These are phyloP conservation scores for Elsinoe perseae DNA, from an alignment of 2,329 filamentous ascomycete species.

Conservation along the genomic window DNA sequence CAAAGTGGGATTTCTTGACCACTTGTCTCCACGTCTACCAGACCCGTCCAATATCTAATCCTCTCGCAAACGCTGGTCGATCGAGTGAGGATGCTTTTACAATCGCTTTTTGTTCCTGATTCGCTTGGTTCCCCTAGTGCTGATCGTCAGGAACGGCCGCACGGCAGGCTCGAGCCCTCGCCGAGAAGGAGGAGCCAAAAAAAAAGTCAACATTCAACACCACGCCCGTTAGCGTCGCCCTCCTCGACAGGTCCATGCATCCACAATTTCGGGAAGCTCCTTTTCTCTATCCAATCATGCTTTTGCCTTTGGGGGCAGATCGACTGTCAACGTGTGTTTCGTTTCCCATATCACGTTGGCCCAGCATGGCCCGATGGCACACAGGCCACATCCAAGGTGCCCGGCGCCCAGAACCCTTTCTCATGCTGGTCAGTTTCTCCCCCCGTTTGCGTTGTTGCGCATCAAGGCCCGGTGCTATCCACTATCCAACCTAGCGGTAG, in stretches of 20 bases:
- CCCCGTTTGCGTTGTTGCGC: conserved; percentile 4
- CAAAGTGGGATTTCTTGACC: neutral
- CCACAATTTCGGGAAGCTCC: conserved; percentile 14
- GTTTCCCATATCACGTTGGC: conserved; percentile 15
- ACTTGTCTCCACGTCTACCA: conserved; percentile 12
- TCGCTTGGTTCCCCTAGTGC: conserved; percentile 10
- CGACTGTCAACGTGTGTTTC: conserved; percentile 10
- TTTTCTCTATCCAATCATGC: conserved; percentile 10
- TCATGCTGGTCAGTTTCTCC: neutral
- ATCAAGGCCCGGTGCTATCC: neutral
- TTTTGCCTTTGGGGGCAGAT: neutral
- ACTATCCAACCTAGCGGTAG: conserved; percentile 5
- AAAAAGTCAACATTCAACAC: conserved; percentile 14
- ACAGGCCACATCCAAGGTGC: conserved; percentile 3
- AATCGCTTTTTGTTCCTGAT: conserved; percentile 2
- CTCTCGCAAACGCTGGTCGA: neutral
- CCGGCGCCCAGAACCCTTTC: conserved; percentile 7
- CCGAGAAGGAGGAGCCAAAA: neutral
- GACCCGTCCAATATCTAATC: neutral
- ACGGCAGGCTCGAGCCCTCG: neutral
- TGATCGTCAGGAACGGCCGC: conserved; percentile 14
- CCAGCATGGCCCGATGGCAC: conserved; percentile 9
- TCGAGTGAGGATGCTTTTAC: conserved; percentile 3
- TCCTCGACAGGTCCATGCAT: conserved; percentile 14
- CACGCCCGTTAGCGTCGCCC: conserved; percentile 11